Percentiles rank a stretch among this genome's conserved stretches.
Evolutionary conservation across 331 rosid species (phyloP).

Genomic region (Rhamnella rubrinervis): DNA sequence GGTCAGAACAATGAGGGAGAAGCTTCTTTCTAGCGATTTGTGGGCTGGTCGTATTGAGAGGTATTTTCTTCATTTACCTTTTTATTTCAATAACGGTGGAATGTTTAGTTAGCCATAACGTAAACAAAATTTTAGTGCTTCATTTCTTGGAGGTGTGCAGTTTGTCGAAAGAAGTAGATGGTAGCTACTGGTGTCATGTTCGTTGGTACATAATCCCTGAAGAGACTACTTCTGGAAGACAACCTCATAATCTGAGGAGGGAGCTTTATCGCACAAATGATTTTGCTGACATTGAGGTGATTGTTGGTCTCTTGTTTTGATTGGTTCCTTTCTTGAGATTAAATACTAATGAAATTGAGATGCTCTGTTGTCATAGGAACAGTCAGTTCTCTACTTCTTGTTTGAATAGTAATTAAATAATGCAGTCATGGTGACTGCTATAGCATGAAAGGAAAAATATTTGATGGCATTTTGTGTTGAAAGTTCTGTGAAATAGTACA

Average conservation of each 20-base stretch:
- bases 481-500: background rate
- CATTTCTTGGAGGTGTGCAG: slow-evolving; percentile 37
- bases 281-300: slow-evolving; percentile 82
- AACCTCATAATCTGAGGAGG: slow-evolving; percentile 81
- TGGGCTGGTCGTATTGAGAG: slow-evolving; percentile 87
- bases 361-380: background rate
- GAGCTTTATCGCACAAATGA: slow-evolving; percentile 86
- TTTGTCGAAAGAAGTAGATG: slow-evolving; percentile 77
- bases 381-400: background rate
- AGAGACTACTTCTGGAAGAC: slow-evolving; percentile 87
- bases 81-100: background rate
- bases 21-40: slow-evolving; percentile 72
- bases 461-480: no score
- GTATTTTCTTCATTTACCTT: slow-evolving; percentile 26
- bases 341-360: slow-evolving; percentile 2
- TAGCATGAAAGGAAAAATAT: background rate
- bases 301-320: slow-evolving; percentile 13
- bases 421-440: background rate
- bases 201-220: slow-evolving; percentile 89
- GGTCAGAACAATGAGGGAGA: slow-evolving; percentile 75
- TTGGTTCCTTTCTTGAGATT: slow-evolving; percentile 2
- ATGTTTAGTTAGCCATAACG: background rate
- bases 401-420: background rate
- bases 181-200: slow-evolving; percentile 65
- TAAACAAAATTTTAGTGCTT: slow-evolving; percentile 1